Evolutionary conservation across 2,329 filamentous ascomycete species (phyloP).

Genomic region (Fusarium euwallaceae): DNA sequence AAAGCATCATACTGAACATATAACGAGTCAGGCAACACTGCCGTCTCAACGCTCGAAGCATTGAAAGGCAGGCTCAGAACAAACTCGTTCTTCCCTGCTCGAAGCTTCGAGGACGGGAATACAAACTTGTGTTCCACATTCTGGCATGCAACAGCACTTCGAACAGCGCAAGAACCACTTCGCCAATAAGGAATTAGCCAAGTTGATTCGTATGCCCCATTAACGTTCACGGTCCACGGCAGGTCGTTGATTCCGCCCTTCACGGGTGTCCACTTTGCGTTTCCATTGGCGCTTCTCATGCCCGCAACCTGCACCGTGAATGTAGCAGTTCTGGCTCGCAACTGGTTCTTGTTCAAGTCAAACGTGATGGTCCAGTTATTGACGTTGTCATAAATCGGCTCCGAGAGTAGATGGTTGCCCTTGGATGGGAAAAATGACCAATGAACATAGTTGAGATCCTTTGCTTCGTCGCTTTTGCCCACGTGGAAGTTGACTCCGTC

Average conservation of each 20-base stretch:
- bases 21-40: slow-evolving; percentile 64
- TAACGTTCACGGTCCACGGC: slow-evolving; percentile 50
- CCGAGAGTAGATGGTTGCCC: slow-evolving; percentile 59
- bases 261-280: slow-evolving; percentile 35
- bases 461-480: slow-evolving; percentile 60
- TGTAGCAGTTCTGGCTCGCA: slow-evolving; percentile 52
- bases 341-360: slow-evolving; percentile 53
- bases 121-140: slow-evolving; percentile 70
- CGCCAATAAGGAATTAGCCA: slow-evolving; percentile 66
- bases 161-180: slow-evolving; percentile 66
- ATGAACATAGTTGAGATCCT: slow-evolving; percentile 72
- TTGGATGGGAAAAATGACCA: slow-evolving; percentile 72
- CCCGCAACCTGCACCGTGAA: slow-evolving; percentile 38
- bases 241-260: slow-evolving; percentile 20
- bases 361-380: slow-evolving; percentile 72
- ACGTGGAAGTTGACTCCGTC: slow-evolving; percentile 68
- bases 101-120: slow-evolving; percentile 62
- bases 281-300: slow-evolving; percentile 30
- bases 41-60: slow-evolving; percentile 69
- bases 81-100: slow-evolving; percentile 64
- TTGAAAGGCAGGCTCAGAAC: slow-evolving; percentile 69
- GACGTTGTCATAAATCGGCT: slow-evolving; percentile 59
- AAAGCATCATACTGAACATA: slow-evolving; percentile 76
- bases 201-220: slow-evolving; percentile 56
- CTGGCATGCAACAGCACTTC: slow-evolving; percentile 71